Percentiles rank a stretch among this genome's conserved stretches.
Evolutionary conservation across 1,139 yeast species (phyloP).

Genomic region (Saccharomyces hybrid): DNA sequence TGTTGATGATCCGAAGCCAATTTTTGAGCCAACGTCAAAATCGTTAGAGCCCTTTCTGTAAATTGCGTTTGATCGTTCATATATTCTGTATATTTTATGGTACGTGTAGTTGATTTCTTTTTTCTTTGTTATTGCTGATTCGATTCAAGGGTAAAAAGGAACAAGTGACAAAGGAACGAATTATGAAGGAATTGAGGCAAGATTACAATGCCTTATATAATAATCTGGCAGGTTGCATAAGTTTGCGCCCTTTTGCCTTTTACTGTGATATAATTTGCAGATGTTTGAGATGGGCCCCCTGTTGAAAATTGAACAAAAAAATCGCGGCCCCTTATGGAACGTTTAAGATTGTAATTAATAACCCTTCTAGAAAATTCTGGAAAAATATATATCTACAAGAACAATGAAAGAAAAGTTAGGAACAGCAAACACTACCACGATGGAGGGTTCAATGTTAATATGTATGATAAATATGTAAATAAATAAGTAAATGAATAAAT

Average conservation of each 20-base stretch:
- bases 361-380: neutral
- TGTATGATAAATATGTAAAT: neutral
- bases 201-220: neutral
- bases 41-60: conserved; percentile 86
- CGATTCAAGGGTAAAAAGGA: neutral
- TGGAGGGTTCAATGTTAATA: neutral
- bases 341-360: neutral
- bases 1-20: conserved; percentile 81
- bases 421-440: neutral
- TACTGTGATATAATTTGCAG: neutral
- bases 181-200: neutral
- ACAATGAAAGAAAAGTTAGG: neutral
- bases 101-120: neutral
- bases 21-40: conserved; percentile 71
- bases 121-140: neutral
- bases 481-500: conserved; percentile 3
- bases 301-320: neutral
- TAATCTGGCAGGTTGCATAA: neutral
- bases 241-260: neutral
- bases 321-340: conserved; percentile 1
- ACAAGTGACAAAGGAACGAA: neutral
- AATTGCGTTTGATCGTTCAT: conserved; percentile 62
- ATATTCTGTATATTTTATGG: neutral
- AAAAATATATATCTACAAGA: neutral
- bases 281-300: neutral